Evolutionary conservation across 139 green algal genomes (phyloP), one percentile per base, ranked within the genome.

Genomic region (Astrephomene gubernaculifera): DNA sequence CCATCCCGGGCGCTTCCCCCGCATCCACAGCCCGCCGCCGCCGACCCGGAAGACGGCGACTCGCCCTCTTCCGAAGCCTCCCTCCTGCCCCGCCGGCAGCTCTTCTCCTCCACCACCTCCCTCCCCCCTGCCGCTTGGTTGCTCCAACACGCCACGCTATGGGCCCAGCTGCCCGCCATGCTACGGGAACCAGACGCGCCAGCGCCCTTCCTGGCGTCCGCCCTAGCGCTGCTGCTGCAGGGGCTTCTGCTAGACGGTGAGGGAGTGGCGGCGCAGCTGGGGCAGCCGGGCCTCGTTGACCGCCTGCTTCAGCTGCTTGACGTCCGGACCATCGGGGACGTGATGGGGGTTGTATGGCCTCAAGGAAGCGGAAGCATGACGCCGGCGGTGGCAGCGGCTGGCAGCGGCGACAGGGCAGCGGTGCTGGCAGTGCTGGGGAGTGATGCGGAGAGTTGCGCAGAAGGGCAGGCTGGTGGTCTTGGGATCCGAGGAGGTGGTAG

Each of bases 61-160:
- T 29, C 29, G 6, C 9, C 33, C 4, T 25, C 38, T 22, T 41
- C 27, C 25, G 43, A 61, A 8, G 27, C 43, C 71, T 80, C 71
- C 70, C 31, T 12, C 27, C 78, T 84, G n/a, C 78, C 78, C 14
- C 78, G 78, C 4, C 79, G 79, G 43, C 79, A 86, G 79, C 79
- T 86, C 33, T 86, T 86, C 64, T 12, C 79, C 35, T 86, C 79
- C 45, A 44, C 45, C 65, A 5, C 45, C 24, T 65, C 69, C 5
- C 79, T 49, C 6, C 41, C 79, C 27, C 70, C 86, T 3, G 39
- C 82, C 21, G 82, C 83, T 22, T 35, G 79, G 3, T 61, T 93
- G 71, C 86, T 90, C 41, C 80, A 89, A 64, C 54, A 84, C 3
- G 63, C 68, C 10, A 38, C 79, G 12, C 65, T 93, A 8, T 94